Evolutionary conservation across 2,329 filamentous ascomycete species (phyloP).

Genomic region (Monilinia vaccinii-corymbosi): DNA sequence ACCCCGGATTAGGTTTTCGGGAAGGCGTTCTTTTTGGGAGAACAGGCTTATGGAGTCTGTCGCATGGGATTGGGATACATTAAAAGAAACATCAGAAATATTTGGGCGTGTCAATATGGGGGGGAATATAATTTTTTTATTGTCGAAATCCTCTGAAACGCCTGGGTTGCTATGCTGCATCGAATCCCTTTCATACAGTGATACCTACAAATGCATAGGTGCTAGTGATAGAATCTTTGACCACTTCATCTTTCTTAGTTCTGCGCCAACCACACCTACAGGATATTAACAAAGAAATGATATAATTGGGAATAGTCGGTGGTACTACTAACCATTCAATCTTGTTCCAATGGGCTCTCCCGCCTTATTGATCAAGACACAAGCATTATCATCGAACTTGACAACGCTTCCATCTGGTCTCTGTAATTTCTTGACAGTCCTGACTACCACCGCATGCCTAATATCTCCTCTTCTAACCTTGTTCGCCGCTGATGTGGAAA

Average conservation of each 20-base stretch:
- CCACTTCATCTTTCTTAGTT: slow-evolving; percentile 90
- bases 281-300: slow-evolving; percentile 13
- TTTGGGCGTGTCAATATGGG: neutral
- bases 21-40: slow-evolving; percentile 6
- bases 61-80: slow-evolving; percentile 12
- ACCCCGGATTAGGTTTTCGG: slow-evolving; percentile 11
- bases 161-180: slow-evolving; percentile 4
- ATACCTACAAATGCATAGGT: slow-evolving; percentile 60
- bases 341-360: slow-evolving; percentile 91
- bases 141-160: neutral
- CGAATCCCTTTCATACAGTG: slow-evolving; percentile 3
- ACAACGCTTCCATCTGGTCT: slow-evolving; percentile 83
- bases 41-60: slow-evolving; percentile 2
- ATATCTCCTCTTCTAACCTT: slow-evolving; percentile 97
- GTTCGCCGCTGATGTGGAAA: slow-evolving; percentile 66
- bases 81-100: neutral
- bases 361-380: slow-evolving; percentile 92
- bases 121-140: neutral
- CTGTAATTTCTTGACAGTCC: slow-evolving; percentile 80
- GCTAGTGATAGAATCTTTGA: slow-evolving; percentile 97
- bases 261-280: slow-evolving; percentile 75
- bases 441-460: slow-evolving; percentile 88
- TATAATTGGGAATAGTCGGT: neutral
- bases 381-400: slow-evolving; percentile 95
- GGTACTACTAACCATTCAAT: slow-evolving; percentile 56